phyloP scores from a whole-genome alignment of 1,284 basidiomycete species.

The Rhodotorula sp. region DNA sequence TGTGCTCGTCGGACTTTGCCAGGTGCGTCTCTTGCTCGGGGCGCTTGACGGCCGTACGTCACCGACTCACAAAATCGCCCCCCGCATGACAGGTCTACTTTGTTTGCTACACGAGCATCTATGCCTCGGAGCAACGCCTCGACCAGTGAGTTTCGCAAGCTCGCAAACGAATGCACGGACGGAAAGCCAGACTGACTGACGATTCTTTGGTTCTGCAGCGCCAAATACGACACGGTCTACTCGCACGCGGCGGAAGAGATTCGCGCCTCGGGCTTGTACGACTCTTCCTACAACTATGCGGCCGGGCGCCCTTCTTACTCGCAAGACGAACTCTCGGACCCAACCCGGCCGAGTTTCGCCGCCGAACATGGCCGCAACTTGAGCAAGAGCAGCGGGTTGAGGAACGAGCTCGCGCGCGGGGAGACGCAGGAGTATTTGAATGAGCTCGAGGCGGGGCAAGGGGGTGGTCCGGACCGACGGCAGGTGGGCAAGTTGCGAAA shows the following conservation, averaged over 20 bases:
- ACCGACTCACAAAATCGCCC: too few species aligned
- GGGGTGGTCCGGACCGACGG: neutral
- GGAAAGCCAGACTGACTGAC: neutral
- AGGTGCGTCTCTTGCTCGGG: conserved; percentile 55
- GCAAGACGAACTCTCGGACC: conserved; percentile 2
- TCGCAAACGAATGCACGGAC: too few species aligned
- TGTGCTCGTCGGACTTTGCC: conserved; percentile 69
- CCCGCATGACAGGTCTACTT: conserved; percentile 61
- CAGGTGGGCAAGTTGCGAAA: conserved; percentile 10
- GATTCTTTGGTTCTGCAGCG: conserved; percentile 41
- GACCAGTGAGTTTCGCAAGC: conserved; percentile 57
- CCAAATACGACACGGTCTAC: conserved; percentile 72
- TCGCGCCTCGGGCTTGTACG: conserved; percentile 40
- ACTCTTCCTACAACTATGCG: conserved; percentile 1
- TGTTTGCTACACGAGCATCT: conserved; percentile 66
- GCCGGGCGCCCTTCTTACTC: conserved; percentile 2
- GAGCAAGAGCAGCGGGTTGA: conserved; percentile 4
- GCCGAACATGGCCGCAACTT: neutral
- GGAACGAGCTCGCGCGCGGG: conserved; percentile 22
- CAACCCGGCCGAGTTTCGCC: neutral
- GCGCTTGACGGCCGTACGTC: neutral
- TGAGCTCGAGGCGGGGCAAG: neutral
- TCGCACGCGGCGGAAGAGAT: conserved; percentile 56
- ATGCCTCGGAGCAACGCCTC: conserved; percentile 67
- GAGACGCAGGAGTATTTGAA: conserved; percentile 5